Conservation (phyloP, 768 basidiomycete species). For the Lactarius deliciosus region DNA sequence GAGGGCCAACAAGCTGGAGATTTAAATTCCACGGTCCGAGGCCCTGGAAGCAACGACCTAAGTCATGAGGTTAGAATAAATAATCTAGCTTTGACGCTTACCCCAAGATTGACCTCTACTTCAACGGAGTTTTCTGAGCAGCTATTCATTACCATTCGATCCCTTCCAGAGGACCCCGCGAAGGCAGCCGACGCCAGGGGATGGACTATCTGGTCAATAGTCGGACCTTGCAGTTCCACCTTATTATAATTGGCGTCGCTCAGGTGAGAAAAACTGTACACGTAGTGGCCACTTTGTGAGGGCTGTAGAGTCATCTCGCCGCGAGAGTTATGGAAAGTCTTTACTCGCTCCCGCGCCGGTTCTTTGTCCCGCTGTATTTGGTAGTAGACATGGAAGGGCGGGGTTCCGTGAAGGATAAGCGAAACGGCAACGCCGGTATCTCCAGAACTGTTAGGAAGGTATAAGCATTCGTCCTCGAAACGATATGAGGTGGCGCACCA, state of each 20-base stretch:
- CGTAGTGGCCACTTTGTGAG: slow-evolving; percentile 85
- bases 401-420: slow-evolving; percentile 81
- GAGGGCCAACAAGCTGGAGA: slow-evolving; percentile 75
- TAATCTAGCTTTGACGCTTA: slow-evolving; percentile 39
- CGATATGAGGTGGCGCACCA: slow-evolving; percentile 51
- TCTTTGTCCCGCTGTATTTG: slow-evolving; percentile 70
- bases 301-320: slow-evolving; percentile 85
- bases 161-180: slow-evolving; percentile 42
- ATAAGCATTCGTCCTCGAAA: slow-evolving; percentile 1
- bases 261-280: slow-evolving; percentile 74
- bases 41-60: slow-evolving; percentile 50
- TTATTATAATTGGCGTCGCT: slow-evolving; percentile 84
- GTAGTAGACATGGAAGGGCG: slow-evolving; percentile 87
- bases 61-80: slow-evolving; percentile 6
- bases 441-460: slow-evolving; percentile 56
- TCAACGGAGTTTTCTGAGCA: slow-evolving; percentile 77
- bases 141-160: slow-evolving; percentile 61
- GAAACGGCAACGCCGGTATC: slow-evolving; percentile 90
- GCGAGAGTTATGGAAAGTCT: slow-evolving; percentile 65
- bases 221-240: slow-evolving; percentile 69
- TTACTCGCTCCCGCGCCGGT: slow-evolving; percentile 53
- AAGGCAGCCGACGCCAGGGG: slow-evolving; percentile 83
- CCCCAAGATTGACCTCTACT: slow-evolving; percentile 79
- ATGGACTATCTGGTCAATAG: slow-evolving; percentile 86
- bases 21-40: slow-evolving; percentile 89